Conservation (phyloP, 345 rosid species). For the Isatis tinctoria region DNA sequence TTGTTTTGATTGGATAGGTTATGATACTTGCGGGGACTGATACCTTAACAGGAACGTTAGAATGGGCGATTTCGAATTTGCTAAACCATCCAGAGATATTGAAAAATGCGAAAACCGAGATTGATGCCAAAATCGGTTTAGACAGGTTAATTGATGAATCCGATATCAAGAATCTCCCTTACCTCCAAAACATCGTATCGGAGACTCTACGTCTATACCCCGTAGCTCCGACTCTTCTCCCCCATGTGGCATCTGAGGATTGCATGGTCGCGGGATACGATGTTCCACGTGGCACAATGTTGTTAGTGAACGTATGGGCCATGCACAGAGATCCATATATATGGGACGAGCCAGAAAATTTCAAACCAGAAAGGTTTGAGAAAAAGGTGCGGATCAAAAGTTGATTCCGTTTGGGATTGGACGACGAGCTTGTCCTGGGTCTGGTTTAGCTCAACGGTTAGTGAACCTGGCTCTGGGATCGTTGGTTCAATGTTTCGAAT, state of each 20-base stretch:
- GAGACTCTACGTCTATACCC: not conserved
- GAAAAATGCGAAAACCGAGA: not conserved
- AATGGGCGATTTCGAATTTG: slow-evolving; percentile 36
- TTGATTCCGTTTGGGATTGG: slow-evolving; percentile 15
- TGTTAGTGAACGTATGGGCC: slow-evolving; percentile 36
- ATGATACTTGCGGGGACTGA: not conserved
- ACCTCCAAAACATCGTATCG: not conserved
- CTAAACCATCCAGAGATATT: slow-evolving; percentile 41
- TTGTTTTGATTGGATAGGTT: not conserved
- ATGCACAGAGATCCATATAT: slow-evolving; percentile 31
- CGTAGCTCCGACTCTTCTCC: not conserved
- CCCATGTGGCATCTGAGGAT: not conserved
- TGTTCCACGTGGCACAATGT: slow-evolving; percentile 24
- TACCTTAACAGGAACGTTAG: slow-evolving; percentile 35
- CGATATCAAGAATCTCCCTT: not conserved
- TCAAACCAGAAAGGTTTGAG: slow-evolving; percentile 7
- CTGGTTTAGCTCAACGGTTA: not conserved
- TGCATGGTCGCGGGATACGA: not conserved
- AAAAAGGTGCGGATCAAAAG: slow-evolving; percentile 21
- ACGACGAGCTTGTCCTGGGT: not conserved
- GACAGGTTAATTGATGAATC: not conserved
- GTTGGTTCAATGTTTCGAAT: not conserved
- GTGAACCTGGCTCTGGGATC: not conserved
- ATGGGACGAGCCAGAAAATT: slow-evolving; percentile 35
- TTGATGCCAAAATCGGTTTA: not conserved